Evolutionary conservation across 139 green algal species (phyloP).

Genomic region (Asterochloris erici): DNA sequence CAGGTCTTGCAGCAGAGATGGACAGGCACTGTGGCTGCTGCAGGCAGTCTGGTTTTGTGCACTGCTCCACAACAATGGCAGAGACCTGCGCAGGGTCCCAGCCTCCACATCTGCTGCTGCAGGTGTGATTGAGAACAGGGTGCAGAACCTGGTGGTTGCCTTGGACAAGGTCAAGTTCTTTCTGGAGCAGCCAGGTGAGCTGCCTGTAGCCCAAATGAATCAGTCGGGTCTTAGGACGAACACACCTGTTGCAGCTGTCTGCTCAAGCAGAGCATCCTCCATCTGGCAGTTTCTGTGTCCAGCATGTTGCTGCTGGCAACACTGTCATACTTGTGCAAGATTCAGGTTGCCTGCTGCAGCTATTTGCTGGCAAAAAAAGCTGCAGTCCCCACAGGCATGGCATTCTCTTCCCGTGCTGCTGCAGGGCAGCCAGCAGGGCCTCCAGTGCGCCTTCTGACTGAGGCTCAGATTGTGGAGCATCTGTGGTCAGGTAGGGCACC

Average conservation of each 20-base stretch:
- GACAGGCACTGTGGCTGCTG: no score
- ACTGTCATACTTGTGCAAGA: background rate
- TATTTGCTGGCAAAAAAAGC: background rate
- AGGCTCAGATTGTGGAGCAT: constrained; percentile 57
- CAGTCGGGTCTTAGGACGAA: background rate
- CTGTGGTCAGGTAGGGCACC: constrained; percentile 57
- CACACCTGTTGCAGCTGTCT: no score
- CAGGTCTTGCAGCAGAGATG: no score
- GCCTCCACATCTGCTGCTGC: background rate
- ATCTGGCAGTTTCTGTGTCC: background rate
- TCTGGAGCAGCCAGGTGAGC: constrained; percentile 45
- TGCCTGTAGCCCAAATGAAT: background rate
- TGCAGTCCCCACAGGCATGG: background rate
- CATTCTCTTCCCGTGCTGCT: background rate
- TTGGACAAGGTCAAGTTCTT: constrained; percentile 84
- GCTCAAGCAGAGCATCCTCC: no score
- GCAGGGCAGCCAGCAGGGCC: constrained; percentile 33
- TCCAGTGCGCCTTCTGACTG: constrained; percentile 50
- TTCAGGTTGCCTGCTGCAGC: background rate
- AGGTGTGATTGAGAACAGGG: constrained; percentile 61
- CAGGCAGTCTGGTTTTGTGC: no score
- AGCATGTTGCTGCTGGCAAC: background rate
- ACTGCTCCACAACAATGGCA: no score
- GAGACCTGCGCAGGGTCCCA: no score
- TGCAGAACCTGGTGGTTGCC: constrained; percentile 86